Percentiles rank a stretch among this genome's conserved stretches.
phyloP scores from a whole-genome alignment of 192 early-diverging fungal genomes.

The Coemansia sp. region DNA sequence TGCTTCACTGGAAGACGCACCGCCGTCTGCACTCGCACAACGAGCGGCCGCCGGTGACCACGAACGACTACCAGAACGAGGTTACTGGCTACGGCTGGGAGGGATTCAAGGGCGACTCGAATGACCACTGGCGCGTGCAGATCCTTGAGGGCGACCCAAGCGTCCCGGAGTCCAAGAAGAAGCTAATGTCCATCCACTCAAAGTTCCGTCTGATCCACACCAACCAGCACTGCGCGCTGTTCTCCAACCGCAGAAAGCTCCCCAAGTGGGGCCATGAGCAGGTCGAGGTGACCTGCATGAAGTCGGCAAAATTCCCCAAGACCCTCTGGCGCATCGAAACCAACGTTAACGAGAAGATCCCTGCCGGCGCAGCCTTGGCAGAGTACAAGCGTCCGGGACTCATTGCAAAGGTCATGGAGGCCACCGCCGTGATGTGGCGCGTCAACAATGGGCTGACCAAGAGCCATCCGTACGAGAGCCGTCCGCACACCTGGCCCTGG shows the following conservation, averaged over 20 bases:
- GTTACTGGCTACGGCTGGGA: conserved; percentile 71
- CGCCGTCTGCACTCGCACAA: conserved; percentile 78
- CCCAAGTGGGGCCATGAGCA: conserved; percentile 94
- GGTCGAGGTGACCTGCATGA: conserved; percentile 93
- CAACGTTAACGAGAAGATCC: conserved; percentile 61
- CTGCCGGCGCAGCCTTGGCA: conserved; percentile 59
- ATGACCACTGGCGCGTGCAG: conserved; percentile 90
- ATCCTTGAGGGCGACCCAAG: conserved; percentile 62
- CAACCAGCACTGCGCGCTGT: conserved; percentile 77
- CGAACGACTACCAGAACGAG: conserved; percentile 74
- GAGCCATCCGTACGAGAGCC: conserved; percentile 92
- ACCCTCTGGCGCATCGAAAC: conserved; percentile 82
- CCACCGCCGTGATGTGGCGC: conserved; percentile 85
- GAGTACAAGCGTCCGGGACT: conserved; percentile 71
- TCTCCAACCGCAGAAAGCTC: conserved; percentile 75
- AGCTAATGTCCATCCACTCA: conserved; percentile 63
- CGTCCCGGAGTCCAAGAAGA: conserved; percentile 53
- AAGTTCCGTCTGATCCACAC: conserved; percentile 77
- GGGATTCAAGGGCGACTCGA: conserved; percentile 80
- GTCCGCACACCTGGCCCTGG: conserved; percentile 85
- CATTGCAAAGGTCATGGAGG: conserved; percentile 83
- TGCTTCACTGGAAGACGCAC: conserved; percentile 66
- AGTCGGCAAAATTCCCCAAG: conserved; percentile 65
- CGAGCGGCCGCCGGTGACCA: conserved; percentile 65
- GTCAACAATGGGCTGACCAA: conserved; percentile 86